Base-by-base conservation (phyloP, 2,329 filamentous ascomycete species). In the Chaetomium globosum region DNA sequence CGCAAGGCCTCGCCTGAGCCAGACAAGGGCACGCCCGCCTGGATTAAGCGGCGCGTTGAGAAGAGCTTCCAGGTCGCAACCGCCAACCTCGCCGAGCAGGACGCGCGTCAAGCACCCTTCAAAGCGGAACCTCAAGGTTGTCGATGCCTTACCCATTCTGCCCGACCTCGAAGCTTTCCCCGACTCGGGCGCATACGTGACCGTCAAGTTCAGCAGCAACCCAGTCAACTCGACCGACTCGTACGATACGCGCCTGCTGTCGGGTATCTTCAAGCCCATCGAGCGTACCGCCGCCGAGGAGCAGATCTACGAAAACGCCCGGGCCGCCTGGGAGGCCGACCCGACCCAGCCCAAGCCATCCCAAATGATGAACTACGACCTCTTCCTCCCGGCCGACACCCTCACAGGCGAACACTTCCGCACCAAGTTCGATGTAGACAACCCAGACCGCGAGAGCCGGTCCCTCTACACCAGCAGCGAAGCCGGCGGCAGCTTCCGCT, bases 81-180 rank as follows among this genome's bases (percentile, higher is more conserved):
- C 67, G 75, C 79, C 49, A 82, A 83, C 51, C 78, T 87, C 63
- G 83, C 83, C 74, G 83, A 87, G 67, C 80, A n/a, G 80, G 67
- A 81, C 76, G 67, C 79, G 80, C 49, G 78, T 87, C 67, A 83
- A 80, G 70, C 86, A 88, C 72, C 87, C 85, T 4, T 81, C 81
- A 56, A 88, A 87, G 76, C 82, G 79, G 70, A 77, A 85, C 68
- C 75, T 89, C 66, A 83, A 83, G 71, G 77, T 88, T 3, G 80
- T 88, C 19, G 84, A 87, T 52, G 83, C 84, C 21, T 84, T 82
- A 66, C 86, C 87, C 31, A 76, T 90, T 48, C 76, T 90, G 21
- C 88, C 88, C 6, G 88, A 90, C 71, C 80, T 88, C 51, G 85
- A 88, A 66, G 84, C 86, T n/a, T 89, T 89, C 78, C 87, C 87